Evolutionary conservation across 2,329 filamentous ascomycete genomes (phyloP), one percentile per base, ranked within the genome.

Genomic region (Trichoderma sp.): DNA sequence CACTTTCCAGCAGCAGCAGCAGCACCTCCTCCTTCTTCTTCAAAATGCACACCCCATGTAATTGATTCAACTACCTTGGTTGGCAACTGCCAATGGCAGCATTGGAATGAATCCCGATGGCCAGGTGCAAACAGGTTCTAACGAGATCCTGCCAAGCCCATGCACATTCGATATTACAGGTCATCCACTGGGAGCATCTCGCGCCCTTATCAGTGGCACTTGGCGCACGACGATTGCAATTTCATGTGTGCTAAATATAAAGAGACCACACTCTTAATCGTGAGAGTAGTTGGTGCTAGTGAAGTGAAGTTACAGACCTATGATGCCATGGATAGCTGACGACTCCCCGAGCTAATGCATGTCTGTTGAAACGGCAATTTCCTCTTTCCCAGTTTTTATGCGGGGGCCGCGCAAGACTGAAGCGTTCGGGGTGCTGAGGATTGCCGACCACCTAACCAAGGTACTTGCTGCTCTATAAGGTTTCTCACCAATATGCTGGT

Each of bases 311-410:
- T 56, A 32, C 47, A 30, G 56, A 24, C 39, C 56, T 66, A 67
- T 70, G 60, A 60, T 64, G 47, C 58, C 30, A 65, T 58, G 34
- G 30, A 53, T 30, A 18, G 53, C 69, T 73, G 69, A 58, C 47
- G 43, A 47, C 62, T 62, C 30, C 43, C 47, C 64, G 43, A 56
- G 57, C 70, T 63, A 68, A 72, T 63, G 70, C 64, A 51, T 28
- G 30, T 47, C 62, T 72, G 70, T 53, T 69, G 64, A 63, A 68
- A 68, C 58, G 61, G 69, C 62, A 73, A 73, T 73, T 73, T 73
- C 72, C 69, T 60, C 69, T 62, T 60, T 71, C 72, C 72, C 71
- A 73, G 69, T 56, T 67, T 73, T 73, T 34, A 47, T 72, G 64
- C 57, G 64, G 70, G 53, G 64, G 57, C 63, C 26, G 43, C 30